These are phyloP conservation scores for Mycena belliarum DNA, from an alignment of 768 basidiomycete species.

Conservation along the genomic window DNA sequence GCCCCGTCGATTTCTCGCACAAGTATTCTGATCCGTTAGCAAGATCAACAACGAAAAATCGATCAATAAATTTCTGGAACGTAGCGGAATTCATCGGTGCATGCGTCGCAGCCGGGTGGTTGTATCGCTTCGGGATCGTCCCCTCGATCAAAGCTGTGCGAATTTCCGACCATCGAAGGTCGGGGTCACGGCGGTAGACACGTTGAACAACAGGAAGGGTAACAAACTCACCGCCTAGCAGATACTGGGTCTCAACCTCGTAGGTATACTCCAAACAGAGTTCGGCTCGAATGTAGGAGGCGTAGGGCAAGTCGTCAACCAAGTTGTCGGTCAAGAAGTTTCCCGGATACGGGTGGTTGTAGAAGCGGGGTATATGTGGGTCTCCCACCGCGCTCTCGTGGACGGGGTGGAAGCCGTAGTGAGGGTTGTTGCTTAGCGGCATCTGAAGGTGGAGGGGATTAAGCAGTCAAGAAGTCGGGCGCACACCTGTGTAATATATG, in stretches of 20 bases:
- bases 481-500: no score
- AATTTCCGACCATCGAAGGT: neutral
- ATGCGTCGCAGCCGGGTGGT: neutral
- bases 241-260: neutral
- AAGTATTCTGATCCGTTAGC: neutral
- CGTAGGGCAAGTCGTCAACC: neutral
- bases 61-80: neutral
- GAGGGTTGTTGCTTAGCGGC: neutral
- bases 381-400: neutral
- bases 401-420: neutral
- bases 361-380: neutral
- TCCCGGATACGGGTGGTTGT: neutral
- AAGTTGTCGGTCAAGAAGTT: neutral
- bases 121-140: neutral
- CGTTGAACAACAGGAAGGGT: neutral
- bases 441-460: no score
- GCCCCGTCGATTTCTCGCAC: neutral
- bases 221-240: neutral
- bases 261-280: neutral
- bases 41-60: neutral
- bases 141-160: neutral
- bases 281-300: neutral
- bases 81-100: conserved; percentile 1
- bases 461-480: no score
- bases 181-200: neutral